Base-by-base conservation (phyloP, 2,329 filamentous ascomycete species). In the Sporothrix brasiliensis region DNA sequence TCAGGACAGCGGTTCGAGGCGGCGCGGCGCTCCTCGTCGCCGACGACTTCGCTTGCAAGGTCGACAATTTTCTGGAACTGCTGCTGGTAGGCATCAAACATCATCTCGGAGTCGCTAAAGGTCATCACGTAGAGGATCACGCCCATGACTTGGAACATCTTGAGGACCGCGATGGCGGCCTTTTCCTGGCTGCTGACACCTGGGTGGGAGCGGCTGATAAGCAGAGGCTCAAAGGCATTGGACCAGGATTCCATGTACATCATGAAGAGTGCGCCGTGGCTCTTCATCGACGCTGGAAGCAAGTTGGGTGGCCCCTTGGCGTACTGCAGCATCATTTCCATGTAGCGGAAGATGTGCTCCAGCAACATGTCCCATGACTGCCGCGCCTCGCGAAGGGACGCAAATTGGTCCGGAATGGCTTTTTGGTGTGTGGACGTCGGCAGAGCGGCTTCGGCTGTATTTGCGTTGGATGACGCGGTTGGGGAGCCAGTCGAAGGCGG, bases 141-240 rank as follows among this genome's bases (percentile, higher is more conserved):
- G 11, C 82, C 82, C 82, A 88, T 89, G 67, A 87, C 81, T 71
- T 88, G 86, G 69, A 83, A 83, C 87, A 89, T 89, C 74, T 89
- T 88, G 6, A 89, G 79, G 13, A 88, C 86, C 5, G 86, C 83
- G 70, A 89, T 88, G 60, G 84, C 87, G 0, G 86, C 84, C 74
- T 87, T 87, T 74, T 88, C 86, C 73, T 88, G 85, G 39, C 81
- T 83, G 73, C 79, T 84, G 50, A 86, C 81, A 1, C 81, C 80
- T 0, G 84, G 83, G 1, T 80, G 80, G 13, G 80, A 80, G 24
- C 88, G 83, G 1, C 82, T 81, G 6, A 79, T 77, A 30, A 89
- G 80, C 13, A 89, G 82, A 11, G 81, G 83, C 16, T 87, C 83
- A 71, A 89, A 90, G 0, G 87, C 86, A 13, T 77, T 76, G 0